Conservation (phyloP, 1,284 basidiomycete species). For the Serendipita sp. region DNA sequence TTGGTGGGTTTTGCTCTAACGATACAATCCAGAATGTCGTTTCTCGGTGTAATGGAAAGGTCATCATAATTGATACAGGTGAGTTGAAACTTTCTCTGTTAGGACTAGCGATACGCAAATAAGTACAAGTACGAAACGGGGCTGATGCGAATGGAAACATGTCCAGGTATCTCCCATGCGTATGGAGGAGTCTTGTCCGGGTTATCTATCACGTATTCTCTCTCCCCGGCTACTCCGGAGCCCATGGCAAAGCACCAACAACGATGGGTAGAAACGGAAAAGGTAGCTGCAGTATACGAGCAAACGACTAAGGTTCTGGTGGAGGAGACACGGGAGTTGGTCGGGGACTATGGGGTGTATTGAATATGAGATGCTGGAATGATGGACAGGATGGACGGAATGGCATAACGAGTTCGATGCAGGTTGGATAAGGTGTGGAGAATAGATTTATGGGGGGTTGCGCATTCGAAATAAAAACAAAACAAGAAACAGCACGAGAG, state of each 20-base stretch:
- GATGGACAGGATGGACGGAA: neutral
- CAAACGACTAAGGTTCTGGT: constrained; percentile 1
- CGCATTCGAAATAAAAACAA: neutral
- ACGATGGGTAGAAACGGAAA: constrained; percentile 3
- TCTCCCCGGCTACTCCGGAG: constrained; percentile 25
- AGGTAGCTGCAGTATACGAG: constrained; percentile 14
- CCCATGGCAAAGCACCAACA: neutral
- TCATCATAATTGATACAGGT: constrained; percentile 86
- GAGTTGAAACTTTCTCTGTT: constrained; percentile 11
- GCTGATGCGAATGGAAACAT: neutral
- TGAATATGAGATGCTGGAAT: neutral
- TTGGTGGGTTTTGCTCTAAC: constrained; percentile 8
- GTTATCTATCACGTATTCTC: constrained; percentile 67
- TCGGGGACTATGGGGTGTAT: neutral
- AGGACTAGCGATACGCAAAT: neutral
- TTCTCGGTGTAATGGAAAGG: constrained; percentile 68
- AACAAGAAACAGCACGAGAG: neutral
- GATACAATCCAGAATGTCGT: constrained; percentile 43
- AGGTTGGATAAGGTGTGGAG: too few relatives aligned
- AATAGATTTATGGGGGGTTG: too few relatives aligned
- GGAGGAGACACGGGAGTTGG: neutral
- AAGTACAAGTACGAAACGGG: too few relatives aligned
- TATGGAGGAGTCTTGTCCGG: constrained; percentile 86
- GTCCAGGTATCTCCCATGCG: constrained; percentile 72
- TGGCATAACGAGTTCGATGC: too few relatives aligned